These are phyloP conservation scores for Volvox carteri DNA, from an alignment of 163 green algal genomes.

Conservation along the genomic window DNA sequence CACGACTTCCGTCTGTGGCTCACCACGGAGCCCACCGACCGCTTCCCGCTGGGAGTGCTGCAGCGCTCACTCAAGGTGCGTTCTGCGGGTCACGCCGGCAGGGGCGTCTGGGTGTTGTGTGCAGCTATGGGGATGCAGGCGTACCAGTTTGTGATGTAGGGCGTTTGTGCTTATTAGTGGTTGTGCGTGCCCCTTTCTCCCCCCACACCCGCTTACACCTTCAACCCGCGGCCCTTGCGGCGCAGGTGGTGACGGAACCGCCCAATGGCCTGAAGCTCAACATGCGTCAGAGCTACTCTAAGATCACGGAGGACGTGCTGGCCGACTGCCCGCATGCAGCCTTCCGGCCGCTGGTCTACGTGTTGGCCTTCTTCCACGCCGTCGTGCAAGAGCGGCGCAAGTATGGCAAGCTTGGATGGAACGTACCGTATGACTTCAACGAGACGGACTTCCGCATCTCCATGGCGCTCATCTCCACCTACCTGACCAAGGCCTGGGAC, in stretches of 20 bases:
- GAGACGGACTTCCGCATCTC: conserved; percentile 95
- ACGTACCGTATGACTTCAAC: conserved; percentile 96
- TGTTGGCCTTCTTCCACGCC: conserved; percentile 91
- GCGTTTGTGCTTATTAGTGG: too few relatives aligned
- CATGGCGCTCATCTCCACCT: conserved; percentile 87
- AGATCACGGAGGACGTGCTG: conserved; percentile 88
- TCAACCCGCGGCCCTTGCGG: background rate
- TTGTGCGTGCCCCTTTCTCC: too few relatives aligned
- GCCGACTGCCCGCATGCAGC: conserved; percentile 83
- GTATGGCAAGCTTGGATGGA: conserved; percentile 93
- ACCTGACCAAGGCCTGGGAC: conserved; percentile 86
- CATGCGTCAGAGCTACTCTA: conserved; percentile 88
- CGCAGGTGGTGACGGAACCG: conserved; percentile 90
- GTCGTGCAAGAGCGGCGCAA: conserved; percentile 85
- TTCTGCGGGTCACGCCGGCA: background rate
- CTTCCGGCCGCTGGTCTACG: conserved; percentile 88
- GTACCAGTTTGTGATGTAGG: too few relatives aligned
- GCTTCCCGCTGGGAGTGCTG: conserved; percentile 90
- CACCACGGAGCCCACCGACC: conserved; percentile 89
- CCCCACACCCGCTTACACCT: background rate
- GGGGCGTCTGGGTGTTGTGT: too few relatives aligned
- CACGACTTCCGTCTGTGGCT: conserved; percentile 93
- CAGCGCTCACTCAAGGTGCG: conserved; percentile 86
- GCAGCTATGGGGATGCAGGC: too few relatives aligned
- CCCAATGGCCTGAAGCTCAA: conserved; percentile 94